A percentile compares a stretch with the other conserved stretches of the same genome.
Evolutionary conservation across 768 basidiomycete genomes (phyloP).

Genomic region (Mycena capillaripes): DNA sequence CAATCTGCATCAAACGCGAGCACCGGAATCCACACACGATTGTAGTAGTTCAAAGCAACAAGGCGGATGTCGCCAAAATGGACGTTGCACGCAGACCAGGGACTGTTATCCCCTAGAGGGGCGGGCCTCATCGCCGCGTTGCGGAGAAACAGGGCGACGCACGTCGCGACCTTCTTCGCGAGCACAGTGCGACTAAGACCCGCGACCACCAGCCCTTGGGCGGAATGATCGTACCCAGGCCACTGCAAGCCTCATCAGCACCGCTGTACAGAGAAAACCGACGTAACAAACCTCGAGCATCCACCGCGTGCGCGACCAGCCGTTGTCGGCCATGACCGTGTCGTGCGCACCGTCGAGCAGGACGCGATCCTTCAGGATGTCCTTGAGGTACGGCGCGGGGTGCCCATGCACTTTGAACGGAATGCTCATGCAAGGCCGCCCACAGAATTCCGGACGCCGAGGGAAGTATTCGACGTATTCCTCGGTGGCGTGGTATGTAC

Average conservation of each 20-base stretch:
- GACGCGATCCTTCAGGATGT: slow-evolving; percentile 13
- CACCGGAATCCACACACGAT: slow-evolving; percentile 41
- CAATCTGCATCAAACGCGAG: slow-evolving; percentile 17
- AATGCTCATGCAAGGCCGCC: slow-evolving; percentile 15
- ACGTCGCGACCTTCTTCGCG: slow-evolving; percentile 6
- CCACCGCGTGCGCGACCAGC: slow-evolving; percentile 28
- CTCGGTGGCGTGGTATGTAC: neutral
- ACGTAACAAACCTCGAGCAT: slow-evolving; percentile 20
- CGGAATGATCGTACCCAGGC: slow-evolving; percentile 15
- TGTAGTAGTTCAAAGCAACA: slow-evolving; percentile 43
- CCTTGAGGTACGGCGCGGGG: slow-evolving; percentile 30
- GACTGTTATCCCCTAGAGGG: neutral
- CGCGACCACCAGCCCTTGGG: neutral
- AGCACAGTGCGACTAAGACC: slow-evolving; percentile 18
- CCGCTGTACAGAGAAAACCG: neutral
- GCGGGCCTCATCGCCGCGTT: neutral
- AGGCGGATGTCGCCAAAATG: slow-evolving; percentile 39
- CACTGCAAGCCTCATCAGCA: slow-evolving; percentile 21
- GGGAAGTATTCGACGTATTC: slow-evolving; percentile 21
- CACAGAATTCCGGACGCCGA: slow-evolving; percentile 14
- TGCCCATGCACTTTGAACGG: slow-evolving; percentile 15
- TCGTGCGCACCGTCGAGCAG: slow-evolving; percentile 18
- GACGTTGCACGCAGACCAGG: slow-evolving; percentile 37
- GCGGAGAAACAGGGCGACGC: slow-evolving; percentile 15
- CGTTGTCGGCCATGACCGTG: slow-evolving; percentile 3